phyloP scores from a whole-genome alignment of 2,329 filamentous ascomycete species.

The Claviceps lovelessii region DNA sequence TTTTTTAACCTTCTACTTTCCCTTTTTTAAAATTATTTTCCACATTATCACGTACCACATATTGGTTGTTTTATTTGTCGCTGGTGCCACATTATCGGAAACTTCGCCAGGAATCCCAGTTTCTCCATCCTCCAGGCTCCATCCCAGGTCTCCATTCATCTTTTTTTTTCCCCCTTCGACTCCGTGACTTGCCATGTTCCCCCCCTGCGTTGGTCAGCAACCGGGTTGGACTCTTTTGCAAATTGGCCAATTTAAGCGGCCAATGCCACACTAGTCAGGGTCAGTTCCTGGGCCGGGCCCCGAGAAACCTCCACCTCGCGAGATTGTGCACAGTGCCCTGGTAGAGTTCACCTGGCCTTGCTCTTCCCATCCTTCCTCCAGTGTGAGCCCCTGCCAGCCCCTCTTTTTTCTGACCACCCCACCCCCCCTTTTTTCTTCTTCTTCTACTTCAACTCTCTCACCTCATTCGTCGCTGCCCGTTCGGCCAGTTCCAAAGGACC shows the following conservation, averaged over 20 bases:
- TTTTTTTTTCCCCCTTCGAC: background rate
- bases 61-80: background rate
- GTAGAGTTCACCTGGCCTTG: background rate
- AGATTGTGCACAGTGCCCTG: conserved; percentile 6
- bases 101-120: background rate
- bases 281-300: conserved; percentile 7
- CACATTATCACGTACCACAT: too few species aligned
- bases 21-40: background rate
- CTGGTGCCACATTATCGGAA: background rate
- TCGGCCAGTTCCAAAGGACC: background rate
- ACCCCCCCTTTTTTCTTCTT: background rate
- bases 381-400: background rate
- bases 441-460: too few species aligned
- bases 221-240: conserved; percentile 1
- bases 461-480: too few species aligned
- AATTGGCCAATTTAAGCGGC: conserved; percentile 13
- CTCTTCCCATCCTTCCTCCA: background rate
- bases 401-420: background rate
- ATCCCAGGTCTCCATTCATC: too few species aligned
- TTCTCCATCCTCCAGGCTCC: background rate
- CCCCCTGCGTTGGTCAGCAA: background rate
- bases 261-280: conserved; percentile 1
- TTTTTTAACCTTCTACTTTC: background rate
- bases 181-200: background rate
- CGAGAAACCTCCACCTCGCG: conserved; percentile 4